Evolutionary conservation across 192 early-diverging fungal genomes (phyloP), one percentile per base, ranked within the genome.

Genomic region (Borealophlyctis nickersoniae): DNA sequence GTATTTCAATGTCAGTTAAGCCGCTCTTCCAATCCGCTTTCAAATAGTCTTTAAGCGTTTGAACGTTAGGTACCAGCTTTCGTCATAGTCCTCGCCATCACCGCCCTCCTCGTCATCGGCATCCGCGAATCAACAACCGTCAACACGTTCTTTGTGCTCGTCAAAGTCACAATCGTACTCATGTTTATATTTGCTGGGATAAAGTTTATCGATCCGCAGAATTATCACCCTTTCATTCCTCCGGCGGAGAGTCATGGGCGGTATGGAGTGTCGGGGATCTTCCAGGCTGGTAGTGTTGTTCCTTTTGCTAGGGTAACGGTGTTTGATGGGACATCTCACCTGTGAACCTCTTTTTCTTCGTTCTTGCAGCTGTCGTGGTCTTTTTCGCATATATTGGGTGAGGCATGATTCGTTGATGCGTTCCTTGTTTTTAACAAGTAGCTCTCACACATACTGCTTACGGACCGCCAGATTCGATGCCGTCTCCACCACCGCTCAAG

Each of bases 391-490:
- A 55, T 27, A 23, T 1, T 14, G 29, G 53, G 53, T 1, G 1
- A 22, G 53, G n/a, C n/a, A n/a, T n/a, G n/a, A n/a, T n/a, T n/a
- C n/a, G n/a, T n/a, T n/a, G n/a, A n/a, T n/a, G n/a, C n/a, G n/a
- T n/a, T n/a, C n/a, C n/a, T n/a, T n/a, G n/a, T n/a, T n/a, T n/a
- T n/a, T n/a, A n/a, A n/a, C n/a, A n/a, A n/a, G n/a, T n/a, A n/a
- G n/a, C n/a, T n/a, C n/a, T n/a, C n/a, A n/a, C n/a, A n/a, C n/a
- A n/a, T n/a, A n/a, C n/a, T n/a, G n/a, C n/a, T n/a, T n/a, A n/a
- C n/a, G n/a, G n/a, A n/a, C n/a, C n/a, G n/a, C 93, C 71, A 92
- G 93, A 5, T 94, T 94, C 73, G 93, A 96, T 72, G 81, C 88
- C 0, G 88, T 94, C 14, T 87, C 91, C 0, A 96, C 93, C 0